Evolutionary conservation across 441 rosid genomes (phyloP).

Genomic region (Daphne laureola): DNA sequence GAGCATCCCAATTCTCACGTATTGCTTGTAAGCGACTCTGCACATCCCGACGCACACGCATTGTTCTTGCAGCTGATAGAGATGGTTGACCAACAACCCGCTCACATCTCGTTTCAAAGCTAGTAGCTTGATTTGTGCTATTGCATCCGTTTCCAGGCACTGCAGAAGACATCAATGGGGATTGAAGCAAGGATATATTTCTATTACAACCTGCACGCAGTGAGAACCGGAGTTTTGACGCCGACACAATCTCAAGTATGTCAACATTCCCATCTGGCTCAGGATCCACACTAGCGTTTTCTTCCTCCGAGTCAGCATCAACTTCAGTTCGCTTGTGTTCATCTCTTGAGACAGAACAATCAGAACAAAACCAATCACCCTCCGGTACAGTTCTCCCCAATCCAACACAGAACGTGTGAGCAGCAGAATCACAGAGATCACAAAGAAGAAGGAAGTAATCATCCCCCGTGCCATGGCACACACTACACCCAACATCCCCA

Average conservation of each 20-base stretch:
- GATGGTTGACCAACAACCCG: slow-evolving; percentile 11
- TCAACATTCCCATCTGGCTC: slow-evolving; percentile 15
- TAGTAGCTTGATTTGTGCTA: slow-evolving; percentile 11
- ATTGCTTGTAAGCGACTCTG: slow-evolving; percentile 26
- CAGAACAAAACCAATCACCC: slow-evolving; percentile 62
- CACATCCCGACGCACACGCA: slow-evolving; percentile 31
- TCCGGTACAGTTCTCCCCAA: slow-evolving; percentile 42
- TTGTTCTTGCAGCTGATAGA: slow-evolving; percentile 31
- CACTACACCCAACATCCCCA: slow-evolving; percentile 26
- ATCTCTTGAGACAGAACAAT: slow-evolving; percentile 34
- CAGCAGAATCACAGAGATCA: slow-evolving; percentile 50
- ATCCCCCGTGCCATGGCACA: slow-evolving; percentile 26
- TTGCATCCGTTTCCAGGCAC: slow-evolving; percentile 4
- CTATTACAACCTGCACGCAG: not conserved
- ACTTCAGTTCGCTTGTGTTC: slow-evolving; percentile 25
- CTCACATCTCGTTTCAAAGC: slow-evolving; percentile 9
- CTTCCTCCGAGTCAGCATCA: slow-evolving; percentile 15
- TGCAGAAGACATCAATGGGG: slow-evolving; percentile 2
- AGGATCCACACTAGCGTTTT: slow-evolving; percentile 5
- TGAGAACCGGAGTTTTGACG: slow-evolving; percentile 4
- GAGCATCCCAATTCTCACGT: slow-evolving; percentile 44
- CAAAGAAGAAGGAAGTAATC: slow-evolving; percentile 44
- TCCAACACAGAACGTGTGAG: slow-evolving; percentile 52
- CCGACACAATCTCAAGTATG: slow-evolving; percentile 20
- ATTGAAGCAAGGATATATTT: not conserved